Percentiles rank a stretch among this genome's conserved stretches.
These are phyloP conservation scores for Pholiota molesta DNA, from an alignment of 768 basidiomycete genomes.

Conservation along the genomic window DNA sequence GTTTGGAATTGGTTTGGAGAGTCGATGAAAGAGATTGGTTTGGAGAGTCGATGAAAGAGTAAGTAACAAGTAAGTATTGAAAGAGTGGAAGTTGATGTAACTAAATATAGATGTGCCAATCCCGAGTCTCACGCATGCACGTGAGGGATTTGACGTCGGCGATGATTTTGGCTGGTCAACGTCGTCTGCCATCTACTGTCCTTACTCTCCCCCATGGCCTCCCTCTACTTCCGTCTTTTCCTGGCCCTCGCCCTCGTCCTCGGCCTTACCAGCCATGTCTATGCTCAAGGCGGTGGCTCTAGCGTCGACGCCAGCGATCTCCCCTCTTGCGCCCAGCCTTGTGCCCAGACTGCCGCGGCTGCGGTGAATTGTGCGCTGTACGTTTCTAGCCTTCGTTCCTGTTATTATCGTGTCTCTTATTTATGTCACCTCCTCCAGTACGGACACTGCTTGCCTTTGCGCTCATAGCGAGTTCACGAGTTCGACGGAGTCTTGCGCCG, in stretches of 20 bases:
- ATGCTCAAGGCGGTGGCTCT: background rate
- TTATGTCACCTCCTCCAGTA: background rate
- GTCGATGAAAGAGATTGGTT: too few species aligned
- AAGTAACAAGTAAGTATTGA: too few species aligned
- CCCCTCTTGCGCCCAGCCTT: slow-evolving; percentile 1
- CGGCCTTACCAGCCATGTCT: background rate
- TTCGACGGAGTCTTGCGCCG: background rate
- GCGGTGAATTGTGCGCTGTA: background rate
- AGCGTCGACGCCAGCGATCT: background rate
- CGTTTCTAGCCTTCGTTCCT: background rate
- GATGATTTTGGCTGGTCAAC: background rate
- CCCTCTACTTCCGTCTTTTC: background rate
- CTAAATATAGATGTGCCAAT: too few species aligned
- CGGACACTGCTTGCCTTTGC: background rate
- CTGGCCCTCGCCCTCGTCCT: background rate
- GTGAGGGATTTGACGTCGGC: background rate
- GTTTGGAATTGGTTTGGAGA: too few species aligned
- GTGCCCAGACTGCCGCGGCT: background rate
- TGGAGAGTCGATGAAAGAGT: too few species aligned
- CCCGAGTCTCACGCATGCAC: too few species aligned
- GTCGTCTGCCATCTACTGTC: background rate
- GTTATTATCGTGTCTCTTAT: background rate
- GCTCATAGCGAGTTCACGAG: background rate
- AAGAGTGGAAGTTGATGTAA: too few species aligned
- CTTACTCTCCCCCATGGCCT: background rate